Percentiles rank a stretch among this genome's conserved stretches.
Conservation (phyloP, 805 yeast species). For the Saccharomycopsis sp. region DNA sequence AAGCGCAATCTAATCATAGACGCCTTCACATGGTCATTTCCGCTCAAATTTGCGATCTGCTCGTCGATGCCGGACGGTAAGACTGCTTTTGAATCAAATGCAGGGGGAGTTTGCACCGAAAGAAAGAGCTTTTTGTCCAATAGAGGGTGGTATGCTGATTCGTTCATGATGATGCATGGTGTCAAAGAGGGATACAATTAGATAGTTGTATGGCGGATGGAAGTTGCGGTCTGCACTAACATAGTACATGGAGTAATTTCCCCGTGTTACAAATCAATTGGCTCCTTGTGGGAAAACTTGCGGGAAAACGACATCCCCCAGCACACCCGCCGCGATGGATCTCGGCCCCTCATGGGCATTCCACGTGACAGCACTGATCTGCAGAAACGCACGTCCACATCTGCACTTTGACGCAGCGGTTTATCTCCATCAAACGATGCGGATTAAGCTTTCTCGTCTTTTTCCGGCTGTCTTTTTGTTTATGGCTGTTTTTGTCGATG, state of each 20-base stretch:
- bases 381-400: conserved; percentile 15
- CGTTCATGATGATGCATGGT: background rate
- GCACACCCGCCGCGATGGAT: conserved; percentile 1
- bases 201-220: too few relatives aligned
- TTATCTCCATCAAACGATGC: background rate
- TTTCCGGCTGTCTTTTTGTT: background rate
- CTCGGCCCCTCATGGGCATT: background rate
- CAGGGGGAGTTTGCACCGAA: background rate
- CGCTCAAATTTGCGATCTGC: background rate
- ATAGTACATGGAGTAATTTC: too few relatives aligned
- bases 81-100: background rate
- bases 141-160: conserved; percentile 7
- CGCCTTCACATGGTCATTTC: background rate
- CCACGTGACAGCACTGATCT: conserved; percentile 5
- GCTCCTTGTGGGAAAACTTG: background rate
- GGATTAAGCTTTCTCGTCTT: background rate
- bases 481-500: background rate
- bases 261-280: too few relatives aligned
- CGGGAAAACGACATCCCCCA: background rate
- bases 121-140: conserved; percentile 14
- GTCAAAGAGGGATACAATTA: too few relatives aligned
- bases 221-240: too few relatives aligned
- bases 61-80: background rate
- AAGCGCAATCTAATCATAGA: background rate
- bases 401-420: conserved; percentile 3